Conservation (phyloP, 305 asterid species). For the Solanum hybrid region DNA sequence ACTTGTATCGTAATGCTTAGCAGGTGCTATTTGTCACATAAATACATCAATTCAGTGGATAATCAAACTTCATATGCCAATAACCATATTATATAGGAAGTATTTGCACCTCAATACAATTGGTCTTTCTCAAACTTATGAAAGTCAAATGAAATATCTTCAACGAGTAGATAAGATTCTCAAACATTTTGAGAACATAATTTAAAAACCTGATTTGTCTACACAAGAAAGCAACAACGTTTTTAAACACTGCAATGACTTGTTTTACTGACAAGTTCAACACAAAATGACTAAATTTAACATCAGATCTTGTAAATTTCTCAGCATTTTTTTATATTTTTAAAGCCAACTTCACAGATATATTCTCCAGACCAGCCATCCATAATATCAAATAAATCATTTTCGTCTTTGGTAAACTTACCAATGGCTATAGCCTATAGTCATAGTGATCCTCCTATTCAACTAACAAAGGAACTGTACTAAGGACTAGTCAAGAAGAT, state of each 20-base stretch:
- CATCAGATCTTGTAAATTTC: not conserved
- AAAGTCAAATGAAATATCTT: not conserved
- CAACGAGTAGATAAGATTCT: not conserved
- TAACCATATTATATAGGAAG: not conserved
- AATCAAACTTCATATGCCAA: not conserved
- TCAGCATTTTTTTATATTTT: not conserved
- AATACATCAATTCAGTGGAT: not conserved
- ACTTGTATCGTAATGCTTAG: not conserved
- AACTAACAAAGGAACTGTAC: not conserved
- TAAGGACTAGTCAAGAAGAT: not conserved
- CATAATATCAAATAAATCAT: not conserved
- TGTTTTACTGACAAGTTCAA: not conserved
- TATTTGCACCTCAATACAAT: not conserved
- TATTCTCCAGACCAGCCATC: not conserved
- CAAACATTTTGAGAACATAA: not conserved
- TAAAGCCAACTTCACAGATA: not conserved
- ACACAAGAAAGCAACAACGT: not conserved
- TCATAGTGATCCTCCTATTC: not conserved
- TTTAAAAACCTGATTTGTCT: not conserved
- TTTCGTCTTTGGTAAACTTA: not conserved
- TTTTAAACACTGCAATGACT: not conserved
- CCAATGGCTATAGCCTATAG: not conserved
- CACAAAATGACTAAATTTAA: not conserved
- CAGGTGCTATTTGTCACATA: not conserved
- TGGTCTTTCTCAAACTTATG: not conserved